Evolutionary conservation across 2,329 filamentous ascomycete genomes (phyloP), one percentile per base, ranked within the genome.

Genomic region (Cercospora brassicicola): DNA sequence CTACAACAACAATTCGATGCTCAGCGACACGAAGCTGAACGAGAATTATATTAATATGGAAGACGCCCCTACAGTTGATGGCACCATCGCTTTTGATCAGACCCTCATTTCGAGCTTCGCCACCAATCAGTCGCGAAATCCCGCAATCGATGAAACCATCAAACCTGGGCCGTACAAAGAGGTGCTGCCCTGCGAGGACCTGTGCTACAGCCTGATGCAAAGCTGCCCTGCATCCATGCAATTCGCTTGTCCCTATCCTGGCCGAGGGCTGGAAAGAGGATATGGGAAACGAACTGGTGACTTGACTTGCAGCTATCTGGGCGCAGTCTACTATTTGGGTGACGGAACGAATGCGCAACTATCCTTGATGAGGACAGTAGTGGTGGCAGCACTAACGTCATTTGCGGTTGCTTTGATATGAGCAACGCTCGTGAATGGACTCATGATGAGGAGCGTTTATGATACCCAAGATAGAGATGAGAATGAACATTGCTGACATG

Each of bases 151-250:
- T 75, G 74, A 82, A 2, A 72, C 81, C 0, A 88, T 98, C 67
- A 80, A 85, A 69, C 94, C 95, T 0, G 95, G 95, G 0, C 95
- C 95, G 0, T 98, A 99, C 81, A 96, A 94, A 77, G 95, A 99
- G 81, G 83, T 98, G 20, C 82, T 97, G 8, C 95, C 95, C 0
- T 98, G 94, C 76, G 87, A 91, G 69, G 91, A 96, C 71, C 81
- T 97, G 61, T 99, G 95, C 81, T 95, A 93, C 77, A 88, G 90
- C 64, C 84, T 99, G 1, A 91, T 96, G 10, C 89, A 91, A 80
- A 92, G 87, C 76, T 99, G 95, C 80, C 94, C 95, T 0, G 86
- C 93, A 0, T 80, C 84, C 0, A 82, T 99, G 73, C 84, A 85
- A 0, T 97, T 99, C 74, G 81, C 78, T 0, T 99, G 95, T 80